These are phyloP conservation scores for Rosa multiflora DNA, from an alignment of 306 rosid genomes.

Conservation along the genomic window DNA sequence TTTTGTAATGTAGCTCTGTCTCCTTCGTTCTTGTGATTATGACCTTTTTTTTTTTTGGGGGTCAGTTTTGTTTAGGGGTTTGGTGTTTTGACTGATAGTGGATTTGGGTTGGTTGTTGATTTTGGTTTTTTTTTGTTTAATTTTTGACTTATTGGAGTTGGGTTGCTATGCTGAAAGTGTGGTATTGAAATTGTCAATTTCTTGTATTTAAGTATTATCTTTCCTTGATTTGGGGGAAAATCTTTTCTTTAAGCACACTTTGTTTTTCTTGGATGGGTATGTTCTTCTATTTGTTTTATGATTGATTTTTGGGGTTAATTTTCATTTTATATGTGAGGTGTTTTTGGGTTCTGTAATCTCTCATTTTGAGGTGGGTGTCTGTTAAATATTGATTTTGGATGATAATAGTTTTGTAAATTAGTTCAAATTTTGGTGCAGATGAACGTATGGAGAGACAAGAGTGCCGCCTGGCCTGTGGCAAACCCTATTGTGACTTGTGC, in stretches of 20 bases:
- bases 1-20: no score
- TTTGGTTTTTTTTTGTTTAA: not conserved
- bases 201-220: not conserved
- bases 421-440: conserved; percentile 45
- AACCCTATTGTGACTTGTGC: conserved; percentile 95
- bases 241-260: not conserved
- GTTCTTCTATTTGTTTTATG: not conserved
- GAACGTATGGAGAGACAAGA: conserved; percentile 64
- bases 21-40: not conserved
- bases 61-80: not conserved
- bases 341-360: conserved; percentile 13
- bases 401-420: conserved; percentile 13
- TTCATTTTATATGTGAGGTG: not conserved
- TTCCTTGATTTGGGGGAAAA: not conserved
- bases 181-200: not conserved
- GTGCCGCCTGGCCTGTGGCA: conserved; percentile 96
- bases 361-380: conserved; percentile 1
- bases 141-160: conserved; percentile 3
- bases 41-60: not conserved
- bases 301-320: conserved; percentile 10
- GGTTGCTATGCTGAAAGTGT: not conserved
- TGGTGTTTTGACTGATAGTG: not conserved
- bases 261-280: not conserved
- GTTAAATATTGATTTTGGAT: conserved; percentile 18
- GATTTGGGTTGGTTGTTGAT: not conserved